Evolutionary conservation across 2,329 filamentous ascomycete genomes (phyloP).

Genomic region (Emmonsiellopsis sp.): DNA sequence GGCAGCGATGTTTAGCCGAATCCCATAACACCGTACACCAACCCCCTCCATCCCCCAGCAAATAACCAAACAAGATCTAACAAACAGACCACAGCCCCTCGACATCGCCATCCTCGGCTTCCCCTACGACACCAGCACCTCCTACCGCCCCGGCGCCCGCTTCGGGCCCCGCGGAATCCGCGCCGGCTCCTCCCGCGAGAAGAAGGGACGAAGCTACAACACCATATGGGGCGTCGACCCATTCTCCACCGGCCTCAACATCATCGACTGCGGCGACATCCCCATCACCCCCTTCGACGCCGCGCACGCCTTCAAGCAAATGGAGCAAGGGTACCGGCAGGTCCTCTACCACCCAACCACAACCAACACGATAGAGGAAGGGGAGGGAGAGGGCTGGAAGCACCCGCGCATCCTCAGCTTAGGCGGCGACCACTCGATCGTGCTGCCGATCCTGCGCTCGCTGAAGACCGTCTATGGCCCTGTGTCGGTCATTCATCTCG

Average conservation of each 20-base stretch:
- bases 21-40: too few relatives aligned
- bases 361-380: constrained; percentile 55
- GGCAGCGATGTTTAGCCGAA: too few relatives aligned
- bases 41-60: too few relatives aligned
- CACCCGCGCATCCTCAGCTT: constrained; percentile 74
- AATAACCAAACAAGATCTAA: too few relatives aligned
- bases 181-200: constrained; percentile 74
- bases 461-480: constrained; percentile 58
- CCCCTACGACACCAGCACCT: too few relatives aligned
- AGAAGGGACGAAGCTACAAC: constrained; percentile 74
- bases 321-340: constrained; percentile 73
- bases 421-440: constrained; percentile 37
- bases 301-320: constrained; percentile 78
- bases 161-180: constrained; percentile 79
- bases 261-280: constrained; percentile 76
- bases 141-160: constrained; percentile 55
- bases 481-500: constrained; percentile 55
- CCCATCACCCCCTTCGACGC: constrained; percentile 66
- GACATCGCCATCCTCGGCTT: too few relatives aligned
- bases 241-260: constrained; percentile 70
- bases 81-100: too few relatives aligned
- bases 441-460: constrained; percentile 43
- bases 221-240: constrained; percentile 44
- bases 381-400: constrained; percentile 62
- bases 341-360: constrained; percentile 62